Base-by-base conservation (phyloP, 208 protist species). In the Wallacemonas sp. region DNA sequence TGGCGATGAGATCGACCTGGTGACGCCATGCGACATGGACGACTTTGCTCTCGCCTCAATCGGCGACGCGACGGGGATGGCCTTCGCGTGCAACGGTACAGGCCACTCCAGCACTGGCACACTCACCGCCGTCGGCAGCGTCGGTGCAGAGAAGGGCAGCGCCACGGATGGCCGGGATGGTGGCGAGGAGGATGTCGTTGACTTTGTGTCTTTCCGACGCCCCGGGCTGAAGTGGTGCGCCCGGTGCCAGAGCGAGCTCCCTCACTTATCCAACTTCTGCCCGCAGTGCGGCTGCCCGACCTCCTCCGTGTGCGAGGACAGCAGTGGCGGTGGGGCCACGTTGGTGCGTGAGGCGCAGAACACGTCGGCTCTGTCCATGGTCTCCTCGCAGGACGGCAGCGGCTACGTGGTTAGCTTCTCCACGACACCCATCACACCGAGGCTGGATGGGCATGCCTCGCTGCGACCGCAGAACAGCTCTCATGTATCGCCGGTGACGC, bases 41-140 rank as follows among this genome's bases (percentile, higher is more conserved):
- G 63, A 76, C 63, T 66, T 76, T 36, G 58, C 66, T 17, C 63
- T 70, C 26, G 71, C 71, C 50, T 70, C 60, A 8, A 54, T 44
- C 46, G 38, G 39, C 60, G 50, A 57, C 50, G 6, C 50, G 17
- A n/a, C 26, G n/a, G 32, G 34, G 32, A 21, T 38, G 26, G 50
- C n/a, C 30, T 34, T 21, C 8, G 30, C 50, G 26, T 21, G 4
- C 24, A 53, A 26, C 2, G 17, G 10, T 10, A 30, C 45, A 10
- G 6, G 45, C 24, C 41, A 46, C 15, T 6, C 41, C 41, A 21
- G 24, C 9, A 34, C 48, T 12, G 30, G 30, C 5, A 57, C 29
- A 9, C 15, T n/a, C n/a, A n/a, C n/a, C n/a, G n/a, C n/a, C n/a
- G n/a, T n/a, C n/a, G n/a, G n/a, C n/a, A n/a, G n/a, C n/a, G n/a